Percentiles rank a stretch among this genome's conserved stretches.
These are phyloP conservation scores for Ophiostoma australiae DNA, from an alignment of 2,329 filamentous ascomycete species.

Conservation along the genomic window DNA sequence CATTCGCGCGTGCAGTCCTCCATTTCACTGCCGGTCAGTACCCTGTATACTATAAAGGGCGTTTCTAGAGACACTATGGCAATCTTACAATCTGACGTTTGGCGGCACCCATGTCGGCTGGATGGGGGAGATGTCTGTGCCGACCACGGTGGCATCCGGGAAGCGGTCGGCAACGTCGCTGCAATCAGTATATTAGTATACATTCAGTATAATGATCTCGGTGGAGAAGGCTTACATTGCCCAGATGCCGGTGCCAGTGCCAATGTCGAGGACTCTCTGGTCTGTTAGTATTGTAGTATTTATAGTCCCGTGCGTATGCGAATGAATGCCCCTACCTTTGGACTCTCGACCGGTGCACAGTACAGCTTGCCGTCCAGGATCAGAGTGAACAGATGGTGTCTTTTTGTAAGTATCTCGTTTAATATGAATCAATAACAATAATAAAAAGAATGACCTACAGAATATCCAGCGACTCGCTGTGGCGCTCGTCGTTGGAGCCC, in stretches of 20 bases:
- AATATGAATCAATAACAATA: too few species aligned
- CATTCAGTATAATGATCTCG: too few species aligned
- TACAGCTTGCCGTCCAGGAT: not conserved
- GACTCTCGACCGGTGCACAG: not conserved
- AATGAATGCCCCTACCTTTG: not conserved
- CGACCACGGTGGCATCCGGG: slow-evolving; percentile 44
- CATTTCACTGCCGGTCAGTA: slow-evolving; percentile 39
- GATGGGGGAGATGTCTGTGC: slow-evolving; percentile 55
- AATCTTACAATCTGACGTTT: slow-evolving; percentile 44
- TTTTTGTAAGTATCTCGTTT: not conserved
- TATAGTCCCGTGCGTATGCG: not conserved
- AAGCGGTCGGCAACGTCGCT: slow-evolving; percentile 46
- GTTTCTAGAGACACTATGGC: not conserved
- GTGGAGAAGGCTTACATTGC: slow-evolving; percentile 13
- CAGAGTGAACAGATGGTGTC: not conserved
- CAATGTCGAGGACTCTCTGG: slow-evolving; percentile 40
- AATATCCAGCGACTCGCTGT: slow-evolving; percentile 35
- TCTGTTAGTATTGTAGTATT: not conserved
- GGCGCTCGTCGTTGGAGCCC: slow-evolving; percentile 33
- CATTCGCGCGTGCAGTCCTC: slow-evolving; percentile 54
- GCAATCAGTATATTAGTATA: not conserved
- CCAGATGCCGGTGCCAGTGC: slow-evolving; percentile 17
- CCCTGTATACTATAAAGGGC: not conserved
- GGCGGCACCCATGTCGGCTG: slow-evolving; percentile 53
- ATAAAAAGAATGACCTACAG: slow-evolving; percentile 24